These are phyloP conservation scores for Kwoniella sp. DNA, from an alignment of 768 basidiomycete genomes.

Conservation along the genomic window DNA sequence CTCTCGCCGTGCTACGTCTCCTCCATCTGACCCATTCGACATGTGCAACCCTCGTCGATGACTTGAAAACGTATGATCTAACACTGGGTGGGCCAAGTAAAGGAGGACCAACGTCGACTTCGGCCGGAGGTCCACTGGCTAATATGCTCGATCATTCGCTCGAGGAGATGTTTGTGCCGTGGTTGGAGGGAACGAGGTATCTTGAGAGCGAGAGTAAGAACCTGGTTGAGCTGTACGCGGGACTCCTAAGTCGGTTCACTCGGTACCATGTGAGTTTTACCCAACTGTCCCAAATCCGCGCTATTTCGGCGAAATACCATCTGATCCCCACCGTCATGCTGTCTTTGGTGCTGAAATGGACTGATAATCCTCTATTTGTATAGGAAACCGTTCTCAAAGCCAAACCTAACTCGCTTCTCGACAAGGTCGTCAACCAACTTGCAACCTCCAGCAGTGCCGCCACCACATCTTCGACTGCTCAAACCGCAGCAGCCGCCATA, in stretches of 20 bases:
- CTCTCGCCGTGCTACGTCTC: conserved; percentile 85
- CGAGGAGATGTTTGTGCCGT: conserved; percentile 94
- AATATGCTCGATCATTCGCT: conserved; percentile 90
- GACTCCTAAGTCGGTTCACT: conserved; percentile 71
- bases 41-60: conserved; percentile 77
- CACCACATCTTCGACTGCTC: conserved; percentile 47
- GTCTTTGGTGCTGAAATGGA: background rate
- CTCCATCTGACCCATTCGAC: conserved; percentile 83
- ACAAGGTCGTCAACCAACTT: conserved; percentile 87
- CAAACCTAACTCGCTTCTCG: conserved; percentile 67
- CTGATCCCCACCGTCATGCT: too few species aligned
- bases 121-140: conserved; percentile 64
- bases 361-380: background rate
- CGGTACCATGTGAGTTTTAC: conserved; percentile 76
- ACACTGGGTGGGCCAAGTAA: conserved; percentile 58
- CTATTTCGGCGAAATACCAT: too few species aligned
- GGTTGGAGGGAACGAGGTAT: conserved; percentile 86
- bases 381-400: conserved; percentile 63
- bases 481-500: conserved; percentile 75
- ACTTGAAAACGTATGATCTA: conserved; percentile 86
- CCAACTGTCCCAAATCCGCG: background rate
- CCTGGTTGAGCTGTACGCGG: conserved; percentile 74
- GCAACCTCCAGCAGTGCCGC: conserved; percentile 66
- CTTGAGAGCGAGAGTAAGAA: conserved; percentile 88
- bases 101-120: too few species aligned